These are phyloP conservation scores for Capsicum rhomboideum DNA, from an alignment of 257 asterid species.

Conservation along the genomic window DNA sequence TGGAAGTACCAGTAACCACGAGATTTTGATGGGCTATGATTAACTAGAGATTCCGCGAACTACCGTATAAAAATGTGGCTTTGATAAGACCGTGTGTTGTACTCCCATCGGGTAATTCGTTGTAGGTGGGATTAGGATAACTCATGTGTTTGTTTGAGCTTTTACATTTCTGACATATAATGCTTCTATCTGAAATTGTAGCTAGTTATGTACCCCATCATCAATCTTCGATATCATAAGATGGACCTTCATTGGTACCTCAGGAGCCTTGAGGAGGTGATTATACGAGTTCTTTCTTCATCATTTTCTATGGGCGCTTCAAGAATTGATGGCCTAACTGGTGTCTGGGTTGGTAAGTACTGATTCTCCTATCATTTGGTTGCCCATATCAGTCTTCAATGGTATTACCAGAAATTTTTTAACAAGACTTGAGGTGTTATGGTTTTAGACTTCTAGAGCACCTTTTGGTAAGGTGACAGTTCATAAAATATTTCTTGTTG, in stretches of 20 bases:
- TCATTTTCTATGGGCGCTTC: conserved; percentile 67
- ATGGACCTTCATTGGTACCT: conserved; percentile 94
- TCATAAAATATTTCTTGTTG: background rate
- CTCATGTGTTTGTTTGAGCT: background rate
- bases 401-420: background rate
- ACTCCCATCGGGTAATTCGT: background rate
- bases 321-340: conserved; percentile 69
- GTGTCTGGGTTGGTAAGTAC: conserved; percentile 93
- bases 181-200: conserved; percentile 24
- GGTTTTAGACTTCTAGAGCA: background rate
- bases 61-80: background rate
- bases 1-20: background rate
- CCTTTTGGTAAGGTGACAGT: background rate
- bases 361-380: background rate
- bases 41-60: background rate
- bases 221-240: conserved; percentile 76
- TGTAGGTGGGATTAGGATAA: background rate
- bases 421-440: background rate
- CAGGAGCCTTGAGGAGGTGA: conserved; percentile 94
- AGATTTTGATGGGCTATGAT: background rate
- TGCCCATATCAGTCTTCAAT: background rate
- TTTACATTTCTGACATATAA: conserved; percentile 1
- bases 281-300: conserved; percentile 66
- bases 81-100: background rate
- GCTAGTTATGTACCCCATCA: conserved; percentile 90